Evolutionary conservation across 345 rosid genomes (phyloP), one percentile per base, ranked within the genome.

Genomic region (Ceriops decandra): DNA sequence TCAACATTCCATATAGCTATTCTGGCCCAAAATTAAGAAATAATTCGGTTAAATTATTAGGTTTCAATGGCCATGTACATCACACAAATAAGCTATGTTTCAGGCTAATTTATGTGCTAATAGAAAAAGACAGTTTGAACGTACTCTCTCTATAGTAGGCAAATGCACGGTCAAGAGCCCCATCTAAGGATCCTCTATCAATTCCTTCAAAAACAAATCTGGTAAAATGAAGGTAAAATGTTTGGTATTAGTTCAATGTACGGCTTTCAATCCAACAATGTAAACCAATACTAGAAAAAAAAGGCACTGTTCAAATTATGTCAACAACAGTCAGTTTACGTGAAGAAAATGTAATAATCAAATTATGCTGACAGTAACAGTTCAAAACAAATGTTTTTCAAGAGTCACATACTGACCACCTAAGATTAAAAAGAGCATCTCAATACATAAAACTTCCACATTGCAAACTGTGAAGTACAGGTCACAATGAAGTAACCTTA

Each of bases 131-230:
- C 54, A 9, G 17, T 59, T 27, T 52, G 28, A 47, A 72, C 89
- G 79, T 79, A 85, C 89, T 81, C 26, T 65, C 72, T 74, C 69
- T 75, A 57, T 75, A 83, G 66, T 66, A 72, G 57, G 80, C 38
- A 80, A 85, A 81, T 72, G 89, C 87, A 31, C 87, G 84, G 53
- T 79, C 80, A 22, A 85, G 79, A 64, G 89, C 82, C 62, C 72
- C 54, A 66, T 77, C 66, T 24, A 83, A 69, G 64, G 89, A 85
- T 67, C 82, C 84, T 78, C 80, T 85, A 72, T 83, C 89, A 74
- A 83, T 85, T 71, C 89, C 89, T 69, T 85, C 84, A 42, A 85
- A 83, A 28, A 74, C 81, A 70, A 81, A 85, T 82, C 88, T 84
- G 74, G 62, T 17, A 60, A 70, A 38, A 28, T 7, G 38, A 51